Conservation (phyloP, 345 rosid genomes). For the Laguncularia racemosa region DNA sequence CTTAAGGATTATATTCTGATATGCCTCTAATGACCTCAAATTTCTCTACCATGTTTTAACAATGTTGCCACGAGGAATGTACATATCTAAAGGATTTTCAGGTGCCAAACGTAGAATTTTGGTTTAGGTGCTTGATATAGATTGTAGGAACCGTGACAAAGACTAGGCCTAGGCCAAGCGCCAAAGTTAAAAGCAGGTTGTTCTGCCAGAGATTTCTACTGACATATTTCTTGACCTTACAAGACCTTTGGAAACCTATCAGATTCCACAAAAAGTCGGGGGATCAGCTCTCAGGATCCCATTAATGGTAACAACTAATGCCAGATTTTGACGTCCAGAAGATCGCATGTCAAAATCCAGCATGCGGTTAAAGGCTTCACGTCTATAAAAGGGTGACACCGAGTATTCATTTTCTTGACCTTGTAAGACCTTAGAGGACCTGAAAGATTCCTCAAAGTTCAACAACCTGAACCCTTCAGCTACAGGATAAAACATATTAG, state of each 20-base stretch:
- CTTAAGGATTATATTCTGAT: no score
- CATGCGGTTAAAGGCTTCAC: slow-evolving; percentile 46
- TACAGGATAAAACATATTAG: slow-evolving; percentile 4
- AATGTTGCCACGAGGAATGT: slow-evolving; percentile 36
- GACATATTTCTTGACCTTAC: slow-evolving; percentile 98
- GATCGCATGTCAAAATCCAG: slow-evolving; percentile 59
- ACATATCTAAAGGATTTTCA: slow-evolving; percentile 34
- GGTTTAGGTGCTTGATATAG: slow-evolving; percentile 41
- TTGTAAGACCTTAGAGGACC: slow-evolving; percentile 99
- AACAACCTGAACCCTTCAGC: slow-evolving; percentile 48
- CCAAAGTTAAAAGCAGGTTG: slow-evolving; percentile 46
- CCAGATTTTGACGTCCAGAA: slow-evolving; percentile 38
- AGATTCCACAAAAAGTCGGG: slow-evolving; percentile 45
- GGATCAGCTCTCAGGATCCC: slow-evolving; percentile 28
- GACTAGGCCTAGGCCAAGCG: slow-evolving; percentile 43
- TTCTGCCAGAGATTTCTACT: slow-evolving; percentile 46
- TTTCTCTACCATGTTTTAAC: no score
- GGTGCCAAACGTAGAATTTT: slow-evolving; percentile 41
- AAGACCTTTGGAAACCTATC: slow-evolving; percentile 77
- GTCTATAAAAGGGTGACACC: slow-evolving; percentile 51
- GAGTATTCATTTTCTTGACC: slow-evolving; percentile 98
- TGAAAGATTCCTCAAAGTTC: slow-evolving; percentile 80
- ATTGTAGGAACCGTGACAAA: slow-evolving; percentile 35
- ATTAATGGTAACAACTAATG: slow-evolving; percentile 28
- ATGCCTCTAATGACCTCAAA: no score